Conservation (phyloP, 129 eudicot species). For the Flaveria brownii region DNA sequence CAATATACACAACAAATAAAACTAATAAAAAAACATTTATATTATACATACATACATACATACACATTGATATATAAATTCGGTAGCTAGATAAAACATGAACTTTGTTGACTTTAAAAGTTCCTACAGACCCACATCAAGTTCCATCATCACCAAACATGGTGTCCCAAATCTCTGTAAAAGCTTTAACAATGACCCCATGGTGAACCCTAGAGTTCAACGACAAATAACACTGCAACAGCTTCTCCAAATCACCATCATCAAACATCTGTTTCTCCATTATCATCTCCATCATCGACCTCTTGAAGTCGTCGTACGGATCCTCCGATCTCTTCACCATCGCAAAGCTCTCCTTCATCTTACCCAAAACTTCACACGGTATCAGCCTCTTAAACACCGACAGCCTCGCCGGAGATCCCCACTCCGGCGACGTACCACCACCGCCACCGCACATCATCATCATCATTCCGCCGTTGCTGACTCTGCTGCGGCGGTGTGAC, state of each 20-base stretch:
- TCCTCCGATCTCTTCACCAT: constrained; percentile 82
- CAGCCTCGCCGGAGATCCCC: constrained; percentile 67
- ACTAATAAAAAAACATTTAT: not conserved
- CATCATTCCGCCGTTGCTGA: constrained; percentile 6
- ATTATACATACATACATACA: not conserved
- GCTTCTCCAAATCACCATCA: constrained; percentile 70
- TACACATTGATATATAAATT: not conserved
- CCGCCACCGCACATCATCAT: constrained; percentile 27
- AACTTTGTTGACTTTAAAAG: constrained; percentile 22
- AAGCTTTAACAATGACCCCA: constrained; percentile 70
- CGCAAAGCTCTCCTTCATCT: constrained; percentile 91
- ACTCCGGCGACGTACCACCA: constrained; percentile 39
- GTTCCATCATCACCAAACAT: constrained; percentile 39
- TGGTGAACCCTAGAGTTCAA: constrained; percentile 69
- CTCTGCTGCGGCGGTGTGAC: constrained; percentile 15
- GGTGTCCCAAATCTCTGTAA: constrained; percentile 75
- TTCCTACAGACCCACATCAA: not conserved
- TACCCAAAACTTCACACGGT: constrained; percentile 75
- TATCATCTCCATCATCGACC: constrained; percentile 91
- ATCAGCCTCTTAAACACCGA: constrained; percentile 71
- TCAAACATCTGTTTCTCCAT: constrained; percentile 81
- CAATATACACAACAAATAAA: too few species aligned
- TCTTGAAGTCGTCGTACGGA: constrained; percentile 84
- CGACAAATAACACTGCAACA: constrained; percentile 72
- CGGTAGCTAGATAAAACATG: constrained; percentile 14